Evolutionary conservation across 805 yeast genomes (phyloP).

Genomic region (Phaffomyces opuntiae): DNA sequence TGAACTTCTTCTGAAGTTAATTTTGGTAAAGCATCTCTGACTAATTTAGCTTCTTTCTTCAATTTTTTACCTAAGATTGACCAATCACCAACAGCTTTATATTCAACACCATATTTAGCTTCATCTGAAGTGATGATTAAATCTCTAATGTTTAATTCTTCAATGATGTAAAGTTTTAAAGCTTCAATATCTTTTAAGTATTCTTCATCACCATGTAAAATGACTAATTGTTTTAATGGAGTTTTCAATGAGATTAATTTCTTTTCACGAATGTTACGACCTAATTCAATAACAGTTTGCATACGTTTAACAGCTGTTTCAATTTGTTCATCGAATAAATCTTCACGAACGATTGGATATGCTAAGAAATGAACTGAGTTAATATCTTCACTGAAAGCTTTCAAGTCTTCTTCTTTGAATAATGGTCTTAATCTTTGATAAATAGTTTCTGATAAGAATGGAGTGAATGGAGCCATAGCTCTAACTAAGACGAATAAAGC

Average conservation of each 20-base stretch:
- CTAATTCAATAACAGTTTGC: conserved; percentile 95
- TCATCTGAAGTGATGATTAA: conserved; percentile 85
- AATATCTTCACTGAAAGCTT: conserved; percentile 44
- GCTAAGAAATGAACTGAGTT: conserved; percentile 90
- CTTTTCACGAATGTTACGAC: conserved; percentile 96
- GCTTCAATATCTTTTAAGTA: conserved; percentile 76
- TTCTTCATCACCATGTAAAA: conserved; percentile 68
- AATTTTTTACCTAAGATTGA: conserved; percentile 96
- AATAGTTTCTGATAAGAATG: conserved; percentile 86
- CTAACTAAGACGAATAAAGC: conserved; percentile 82
- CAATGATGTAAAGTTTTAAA: conserved; percentile 71
- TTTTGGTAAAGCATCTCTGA: conserved; percentile 85
- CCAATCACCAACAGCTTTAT: conserved; percentile 97
- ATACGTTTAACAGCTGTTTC: conserved; percentile 88
- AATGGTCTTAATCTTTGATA: conserved; percentile 65
- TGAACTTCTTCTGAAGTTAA: conserved; percentile 81
- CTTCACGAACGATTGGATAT: conserved; percentile 81
- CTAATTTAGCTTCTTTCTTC: conserved; percentile 88
- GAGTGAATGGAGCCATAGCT: conserved; percentile 99
- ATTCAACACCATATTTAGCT: conserved; percentile 83
- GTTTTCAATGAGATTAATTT: conserved; percentile 89
- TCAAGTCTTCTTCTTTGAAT: conserved; percentile 54
- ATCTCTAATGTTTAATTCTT: conserved; percentile 90
- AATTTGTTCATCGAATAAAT: conserved; percentile 71
- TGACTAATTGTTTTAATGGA: conserved; percentile 83